Base-by-base conservation (phyloP, 352 stramenopile species). In the Globisporangium abappressorium region DNA sequence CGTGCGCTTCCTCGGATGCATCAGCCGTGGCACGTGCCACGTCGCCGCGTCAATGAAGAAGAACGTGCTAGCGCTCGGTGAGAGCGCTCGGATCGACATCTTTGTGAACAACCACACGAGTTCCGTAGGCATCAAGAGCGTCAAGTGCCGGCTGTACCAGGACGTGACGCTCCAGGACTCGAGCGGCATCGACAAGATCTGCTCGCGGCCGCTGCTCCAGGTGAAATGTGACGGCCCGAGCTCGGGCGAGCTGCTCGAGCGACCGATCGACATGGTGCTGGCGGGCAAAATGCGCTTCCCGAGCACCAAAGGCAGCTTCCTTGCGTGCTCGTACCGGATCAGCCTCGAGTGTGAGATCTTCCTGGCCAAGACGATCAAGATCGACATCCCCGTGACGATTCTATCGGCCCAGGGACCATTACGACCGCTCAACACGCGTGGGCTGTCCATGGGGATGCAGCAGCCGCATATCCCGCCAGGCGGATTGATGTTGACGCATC, bases 61-160 rank as follows among this genome's bases (percentile, higher is more conserved):
- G 53, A 85, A 90, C 65, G 72, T 85, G 26, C 88, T 89, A 43
- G 75, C 62, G 2, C 71, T 89, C 1, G 79, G 78, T 20, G 85
- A 93, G 34, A 85, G 70, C 24, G 81, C 81, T 12, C 76, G 84
- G 5, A 75, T 93, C 43, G 77, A 90, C 57, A 86, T 82, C 64
- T 90, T 90, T 34, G 79, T 93, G 11, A 89, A 90, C 64, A 93
- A 91, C 69, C 80, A 91, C 67, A 91, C 85, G 11, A 80, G 74
- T 14, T 70, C 77, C 18, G 77, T 84, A 5, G 72, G 66, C 33
- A 77, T 91, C 38, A 66, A 74, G 30, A 69, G 82, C 61, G 77
- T 91, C 54, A 84, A 74, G 43, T 84, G 82, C 57, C 72, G 80
- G 3, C 49, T 91, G 22, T 84, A 87, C 54, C 82, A 91, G 71